Base-by-base conservation (phyloP, 192 early-diverging fungal genomes). In the Linderina pennispora region DNA sequence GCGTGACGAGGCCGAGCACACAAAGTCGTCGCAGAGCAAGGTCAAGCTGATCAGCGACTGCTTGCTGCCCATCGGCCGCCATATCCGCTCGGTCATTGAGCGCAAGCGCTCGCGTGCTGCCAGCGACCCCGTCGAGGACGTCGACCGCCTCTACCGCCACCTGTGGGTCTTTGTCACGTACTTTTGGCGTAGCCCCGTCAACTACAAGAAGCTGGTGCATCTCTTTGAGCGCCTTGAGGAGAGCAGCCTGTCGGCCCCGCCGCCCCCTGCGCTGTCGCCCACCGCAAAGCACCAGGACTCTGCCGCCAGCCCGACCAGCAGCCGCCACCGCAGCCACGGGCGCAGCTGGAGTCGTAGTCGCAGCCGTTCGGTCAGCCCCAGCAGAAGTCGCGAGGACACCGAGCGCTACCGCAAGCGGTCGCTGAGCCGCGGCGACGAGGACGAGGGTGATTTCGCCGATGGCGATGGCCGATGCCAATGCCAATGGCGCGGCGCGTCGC, bases 111-210 rank as follows among this genome's bases (percentile, higher is more conserved):
- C 43, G 58, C 49, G 57, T 50, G 41, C 22, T 37, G 45, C 24
- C 50, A 52, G 22, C 47, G 71, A 51, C 17, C 42, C 46, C 15
- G 40, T 18, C 28, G 53, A 48, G 41, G 50, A 50, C 51, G 33
- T 45, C 41, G 61, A 53, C 47, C 48, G 58, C 65, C 50, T 74
- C 19, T 57, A 73, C 43, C 71, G 67, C 22, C 80, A 80, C 58
- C 51, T 80, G 46, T 91, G 79, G 91, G 78, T 78, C 50, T 85
- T 76, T 71, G 81, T 70, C 45, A 77, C 78, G 19, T 76, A 71
- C 40, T 88, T 77, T 52, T 84, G 82, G 86, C 80, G 82, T 15
- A 62, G 59, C 36, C 47, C 73, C 19, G 62, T 88, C 18, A 59
- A 79, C 34, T 60, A 77, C 40, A 48, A 61, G 15, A 58, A 81